A percentile compares a stretch with the other conserved stretches of the same genome.
phyloP scores from a whole-genome alignment of 2,329 filamentous ascomycete species.

The Arthrobotrys sinensis region DNA sequence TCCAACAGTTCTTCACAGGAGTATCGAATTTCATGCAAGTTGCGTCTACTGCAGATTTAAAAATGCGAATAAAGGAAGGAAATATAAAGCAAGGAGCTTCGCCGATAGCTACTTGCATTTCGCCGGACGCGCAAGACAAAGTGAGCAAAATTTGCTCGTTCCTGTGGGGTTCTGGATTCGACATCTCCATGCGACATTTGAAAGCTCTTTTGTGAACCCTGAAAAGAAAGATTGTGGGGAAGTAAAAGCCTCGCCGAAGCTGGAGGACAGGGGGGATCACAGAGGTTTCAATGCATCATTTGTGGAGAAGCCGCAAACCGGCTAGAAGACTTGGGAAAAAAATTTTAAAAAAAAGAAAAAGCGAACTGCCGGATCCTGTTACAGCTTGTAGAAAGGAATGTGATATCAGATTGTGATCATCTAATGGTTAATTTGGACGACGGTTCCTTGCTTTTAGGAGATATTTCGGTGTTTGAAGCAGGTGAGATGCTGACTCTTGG shows the following conservation, averaged over 20 bases:
- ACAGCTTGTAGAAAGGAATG: neutral
- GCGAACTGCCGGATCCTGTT: conserved; percentile 5
- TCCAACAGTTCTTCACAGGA: conserved; percentile 17
- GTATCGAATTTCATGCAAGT: neutral
- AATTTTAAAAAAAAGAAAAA: conserved; percentile 9
- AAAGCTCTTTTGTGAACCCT: conserved; percentile 16
- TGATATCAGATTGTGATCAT: conserved; percentile 28
- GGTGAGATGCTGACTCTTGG: conserved; percentile 2
- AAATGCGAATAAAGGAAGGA: conserved; percentile 15
- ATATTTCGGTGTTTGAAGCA: conserved; percentile 3
- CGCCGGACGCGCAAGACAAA: neutral
- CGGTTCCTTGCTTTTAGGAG: conserved; percentile 19
- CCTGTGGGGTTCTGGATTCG: conserved; percentile 32
- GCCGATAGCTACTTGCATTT: conserved; percentile 9
- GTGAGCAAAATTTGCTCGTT: neutral
- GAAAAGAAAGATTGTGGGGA: conserved; percentile 26
- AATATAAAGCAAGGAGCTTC: conserved; percentile 27
- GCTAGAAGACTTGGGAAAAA: neutral
- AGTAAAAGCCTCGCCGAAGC: conserved; percentile 26
- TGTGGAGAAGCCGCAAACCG: conserved; percentile 2
- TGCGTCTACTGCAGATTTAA: neutral
- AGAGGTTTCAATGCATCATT: conserved; percentile 4
- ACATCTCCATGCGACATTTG: conserved; percentile 37
- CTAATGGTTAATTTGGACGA: neutral
- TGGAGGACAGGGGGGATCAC: conserved; percentile 6